phyloP scores from a whole-genome alignment of 1,139 yeast species.

The Wickerhamomyces sp. region DNA sequence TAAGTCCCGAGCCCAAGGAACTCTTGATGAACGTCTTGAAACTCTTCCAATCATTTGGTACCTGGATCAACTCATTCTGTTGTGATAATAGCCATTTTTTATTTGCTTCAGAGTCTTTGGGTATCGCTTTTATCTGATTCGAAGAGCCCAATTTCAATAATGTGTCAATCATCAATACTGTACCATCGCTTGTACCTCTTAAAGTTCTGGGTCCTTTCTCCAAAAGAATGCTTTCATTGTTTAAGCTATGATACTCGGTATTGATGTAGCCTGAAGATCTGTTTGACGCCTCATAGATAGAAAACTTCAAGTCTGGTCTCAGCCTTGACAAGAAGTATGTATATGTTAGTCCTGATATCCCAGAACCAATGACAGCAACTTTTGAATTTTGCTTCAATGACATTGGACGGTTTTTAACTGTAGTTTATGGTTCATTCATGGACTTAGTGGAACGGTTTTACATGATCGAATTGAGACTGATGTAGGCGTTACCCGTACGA shows the following conservation, averaged over 20 bases:
- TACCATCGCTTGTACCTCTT: slow-evolving; percentile 65
- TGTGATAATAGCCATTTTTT: slow-evolving; percentile 51
- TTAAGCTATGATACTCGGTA: slow-evolving; percentile 31
- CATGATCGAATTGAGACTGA: no score
- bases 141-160: slow-evolving; percentile 39
- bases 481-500: no score
- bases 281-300: slow-evolving; percentile 50
- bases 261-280: slow-evolving; percentile 80
- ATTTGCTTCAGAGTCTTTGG: slow-evolving; percentile 48
- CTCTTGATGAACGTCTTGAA: slow-evolving; percentile 38
- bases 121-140: slow-evolving; percentile 45
- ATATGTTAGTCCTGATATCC: slow-evolving; percentile 78
- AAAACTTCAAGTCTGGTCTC: slow-evolving; percentile 67
- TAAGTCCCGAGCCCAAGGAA: slow-evolving; percentile 40
- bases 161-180: slow-evolving; percentile 55
- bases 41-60: slow-evolving; percentile 42
- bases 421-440: no score
- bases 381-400: slow-evolving; percentile 21
- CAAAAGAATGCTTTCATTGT: slow-evolving; percentile 30
- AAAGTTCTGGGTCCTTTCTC: slow-evolving; percentile 79
- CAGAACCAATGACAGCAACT: slow-evolving; percentile 78
- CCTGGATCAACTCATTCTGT: slow-evolving; percentile 39
- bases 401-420: background rate
- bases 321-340: slow-evolving; percentile 67
- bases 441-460: background rate